Conservation (phyloP, 306 rosid genomes). For the Alnus rubra region DNA sequence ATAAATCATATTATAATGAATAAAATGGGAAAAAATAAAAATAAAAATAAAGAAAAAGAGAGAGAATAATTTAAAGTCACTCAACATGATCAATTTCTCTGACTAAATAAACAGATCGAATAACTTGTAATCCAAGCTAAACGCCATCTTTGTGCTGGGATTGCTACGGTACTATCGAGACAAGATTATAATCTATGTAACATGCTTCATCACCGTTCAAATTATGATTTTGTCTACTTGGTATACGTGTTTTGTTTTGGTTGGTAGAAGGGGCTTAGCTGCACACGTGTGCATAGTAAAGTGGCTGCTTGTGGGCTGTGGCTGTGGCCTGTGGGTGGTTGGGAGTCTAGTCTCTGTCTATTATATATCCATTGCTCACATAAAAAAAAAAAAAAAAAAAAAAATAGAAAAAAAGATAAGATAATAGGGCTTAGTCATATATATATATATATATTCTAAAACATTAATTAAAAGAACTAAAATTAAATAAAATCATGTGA, state of each 20-base stretch:
- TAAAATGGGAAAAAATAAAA: not conserved
- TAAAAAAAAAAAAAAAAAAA: no score
- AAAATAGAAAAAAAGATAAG: not conserved
- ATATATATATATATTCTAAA: no score
- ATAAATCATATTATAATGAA: slow-evolving; percentile 7
- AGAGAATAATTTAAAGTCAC: slow-evolving; percentile 34
- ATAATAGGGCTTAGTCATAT: no score
- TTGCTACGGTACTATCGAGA: not conserved
- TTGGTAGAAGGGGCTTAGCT: slow-evolving; percentile 15
- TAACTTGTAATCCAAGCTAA: slow-evolving; percentile 53
- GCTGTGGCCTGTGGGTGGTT: not conserved
- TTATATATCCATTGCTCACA: not conserved
- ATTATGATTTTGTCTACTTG: not conserved
- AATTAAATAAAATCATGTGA: no score
- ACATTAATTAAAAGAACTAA: no score
- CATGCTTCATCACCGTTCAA: not conserved
- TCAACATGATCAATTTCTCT: slow-evolving; percentile 19
- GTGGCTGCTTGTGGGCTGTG: slow-evolving; percentile 16
- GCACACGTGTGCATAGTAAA: slow-evolving; percentile 31
- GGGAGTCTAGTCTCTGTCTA: slow-evolving; percentile 16
- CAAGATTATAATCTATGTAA: not conserved
- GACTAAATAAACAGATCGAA: slow-evolving; percentile 23
- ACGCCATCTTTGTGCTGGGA: slow-evolving; percentile 11
- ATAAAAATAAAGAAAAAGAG: no score
- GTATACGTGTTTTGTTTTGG: not conserved